Percentiles rank a stretch among this genome's conserved stretches.
phyloP scores from a whole-genome alignment of 805 yeast genomes.

The Jamesozyma spencerorum region DNA sequence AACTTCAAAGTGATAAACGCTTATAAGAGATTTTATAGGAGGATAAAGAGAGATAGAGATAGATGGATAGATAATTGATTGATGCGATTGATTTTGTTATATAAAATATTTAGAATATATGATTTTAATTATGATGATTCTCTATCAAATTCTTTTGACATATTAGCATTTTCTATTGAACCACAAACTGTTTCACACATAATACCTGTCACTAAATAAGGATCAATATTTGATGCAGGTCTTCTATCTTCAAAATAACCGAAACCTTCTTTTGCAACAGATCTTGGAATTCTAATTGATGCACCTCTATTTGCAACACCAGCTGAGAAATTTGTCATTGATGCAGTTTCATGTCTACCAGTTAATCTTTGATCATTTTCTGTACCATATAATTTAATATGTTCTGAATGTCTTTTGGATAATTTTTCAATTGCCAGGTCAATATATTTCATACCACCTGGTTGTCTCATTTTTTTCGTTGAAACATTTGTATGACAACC shows the following conservation, averaged over 20 bases:
- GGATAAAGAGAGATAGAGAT: no score
- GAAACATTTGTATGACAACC: conserved; percentile 99
- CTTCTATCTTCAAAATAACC: conserved; percentile 99
- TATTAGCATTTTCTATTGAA: conserved; percentile 88
- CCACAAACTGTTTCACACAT: conserved; percentile 96
- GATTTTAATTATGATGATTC: conserved; percentile 45
- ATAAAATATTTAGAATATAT: no score
- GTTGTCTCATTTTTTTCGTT: conserved; percentile 79
- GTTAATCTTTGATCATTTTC: conserved; percentile 94
- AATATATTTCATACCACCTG: conserved; percentile 94
- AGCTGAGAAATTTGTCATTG: conserved; percentile 78
- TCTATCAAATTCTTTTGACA: conserved; percentile 82
- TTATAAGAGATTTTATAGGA: no score
- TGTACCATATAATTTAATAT: conserved; percentile 87
- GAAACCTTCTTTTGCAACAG: conserved; percentile 94
- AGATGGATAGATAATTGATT: no score
- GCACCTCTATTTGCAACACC: conserved; percentile 99
- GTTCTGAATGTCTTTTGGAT: conserved; percentile 94
- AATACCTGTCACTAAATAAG: conserved; percentile 96
- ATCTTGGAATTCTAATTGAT: conserved; percentile 96
- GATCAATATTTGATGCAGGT: conserved; percentile 99
- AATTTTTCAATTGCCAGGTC: conserved; percentile 89
- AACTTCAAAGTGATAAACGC: no score
- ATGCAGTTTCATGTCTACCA: conserved; percentile 97
- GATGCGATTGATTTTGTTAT: no score